Evolutionary conservation across 2,329 filamentous ascomycete genomes (phyloP).

Genomic region (Epichloe sp.): DNA sequence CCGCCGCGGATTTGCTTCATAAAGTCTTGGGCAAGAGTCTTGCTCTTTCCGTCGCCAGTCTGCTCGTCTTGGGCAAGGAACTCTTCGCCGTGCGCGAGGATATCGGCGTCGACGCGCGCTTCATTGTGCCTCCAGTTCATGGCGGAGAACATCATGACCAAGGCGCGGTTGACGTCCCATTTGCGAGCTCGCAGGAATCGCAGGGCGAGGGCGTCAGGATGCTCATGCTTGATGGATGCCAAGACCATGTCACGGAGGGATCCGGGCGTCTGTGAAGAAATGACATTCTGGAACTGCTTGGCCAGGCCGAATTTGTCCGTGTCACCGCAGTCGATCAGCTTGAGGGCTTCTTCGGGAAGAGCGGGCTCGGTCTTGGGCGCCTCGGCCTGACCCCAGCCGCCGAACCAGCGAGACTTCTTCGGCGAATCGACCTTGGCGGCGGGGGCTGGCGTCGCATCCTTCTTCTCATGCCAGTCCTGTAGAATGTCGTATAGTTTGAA

Average conservation of each 20-base stretch:
- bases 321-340: conserved; percentile 4
- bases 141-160: conserved; percentile 25
- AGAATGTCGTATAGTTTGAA: conserved; percentile 10
- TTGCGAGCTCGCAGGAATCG: conserved; percentile 28
- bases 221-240: conserved; percentile 11
- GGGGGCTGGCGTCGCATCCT: not conserved
- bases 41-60: conserved; percentile 7
- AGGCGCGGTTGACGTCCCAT: conserved; percentile 25
- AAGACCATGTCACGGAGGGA: conserved; percentile 10
- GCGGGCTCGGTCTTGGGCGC: not conserved
- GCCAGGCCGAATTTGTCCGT: conserved; percentile 4
- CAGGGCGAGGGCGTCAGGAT: conserved; percentile 25
- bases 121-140: conserved; percentile 24
- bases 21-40: conserved; percentile 12
- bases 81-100: conserved; percentile 21
- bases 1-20: conserved; percentile 24
- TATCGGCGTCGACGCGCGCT: conserved; percentile 17
- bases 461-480: conserved; percentile 2
- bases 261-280: conserved; percentile 1
- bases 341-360: conserved; percentile 4
- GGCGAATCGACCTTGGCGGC: conserved; percentile 1
- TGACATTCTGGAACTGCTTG: conserved; percentile 6
- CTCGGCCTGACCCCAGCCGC: conserved; percentile 1
- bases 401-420: conserved; percentile 7
- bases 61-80: conserved; percentile 17